Base-by-base conservation (phyloP, 495 filamentous ascomycete species). In the Aspergillus sclerotiicarbonarius region DNA sequence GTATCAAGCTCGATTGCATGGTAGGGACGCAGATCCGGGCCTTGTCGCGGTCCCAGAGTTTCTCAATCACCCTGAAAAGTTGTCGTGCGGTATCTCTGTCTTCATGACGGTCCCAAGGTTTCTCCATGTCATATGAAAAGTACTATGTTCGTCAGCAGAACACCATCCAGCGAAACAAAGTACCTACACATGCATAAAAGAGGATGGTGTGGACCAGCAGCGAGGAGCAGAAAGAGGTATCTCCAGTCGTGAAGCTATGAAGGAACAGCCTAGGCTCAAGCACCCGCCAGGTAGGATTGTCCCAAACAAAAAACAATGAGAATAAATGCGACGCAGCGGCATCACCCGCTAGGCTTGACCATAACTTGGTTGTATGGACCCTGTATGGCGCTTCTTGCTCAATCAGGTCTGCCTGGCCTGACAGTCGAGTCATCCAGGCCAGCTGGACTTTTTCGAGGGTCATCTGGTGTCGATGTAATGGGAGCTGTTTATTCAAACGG, bases 121-220 rank as follows among this genome's bases (percentile, higher is more conserved):
- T 50, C 29, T 50, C 47, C 4, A 50, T 2, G 47, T 50, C 47
- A 13, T 50, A 50, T 4, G 47, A 50, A 16, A 31, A 29, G 29
- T 50, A 25, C 47, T 50, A 29, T 20, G 5, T 12, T 16, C 13
- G 47, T 50, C 13, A 50, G 47, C 6, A 29, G 8, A 29, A 25
- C 5, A 25, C 13, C 13, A 9, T n/a, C 13, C 15, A 8, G 21
- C 3, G 29, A 25, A 16, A 25, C 1, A 25, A 15, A 12, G 31
- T 50, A 50, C 47, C 9, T 50, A 32, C 47, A 29, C 47, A 50
- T 10, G 47, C 47, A 16, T 31, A 50, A 25, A 50, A 50, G 4
- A 50, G 47, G 47, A 50, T 50, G 47, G 29, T 16, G 47, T 50
- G 47, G 13, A 50, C 47, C 20, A 50, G 47, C 47, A 50, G 12